phyloP scores from a whole-genome alignment of 495 filamentous ascomycete genomes.

The Tuber calosporum region DNA sequence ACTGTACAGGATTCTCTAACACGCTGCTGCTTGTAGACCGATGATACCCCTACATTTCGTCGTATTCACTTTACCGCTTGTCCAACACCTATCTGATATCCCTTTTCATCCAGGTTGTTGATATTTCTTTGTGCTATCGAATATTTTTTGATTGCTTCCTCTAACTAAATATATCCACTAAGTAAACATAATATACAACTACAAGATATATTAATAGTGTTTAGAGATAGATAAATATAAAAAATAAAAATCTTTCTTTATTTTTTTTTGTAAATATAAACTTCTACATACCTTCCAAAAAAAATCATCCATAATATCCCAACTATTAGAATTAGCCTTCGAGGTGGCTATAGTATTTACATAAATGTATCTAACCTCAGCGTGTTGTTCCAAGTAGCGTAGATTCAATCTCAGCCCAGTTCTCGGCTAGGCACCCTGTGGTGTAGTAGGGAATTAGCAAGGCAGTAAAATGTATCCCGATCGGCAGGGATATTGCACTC shows the following conservation, averaged over 20 bases:
- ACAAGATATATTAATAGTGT: neutral
- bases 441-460: neutral
- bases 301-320: conserved; percentile 20
- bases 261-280: neutral
- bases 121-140: neutral
- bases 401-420: neutral
- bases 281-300: conserved; percentile 8
- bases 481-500: conserved; percentile 12
- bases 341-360: conserved; percentile 8
- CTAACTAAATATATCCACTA: neutral
- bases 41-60: neutral
- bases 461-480: neutral
- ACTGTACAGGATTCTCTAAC: neutral
- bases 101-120: neutral
- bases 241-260: neutral
- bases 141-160: conserved; percentile 4
- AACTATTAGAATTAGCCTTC: conserved; percentile 12
- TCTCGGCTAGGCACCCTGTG: neutral
- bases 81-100: neutral
- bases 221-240: neutral
- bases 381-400: neutral
- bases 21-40: neutral
- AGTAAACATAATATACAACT: neutral
- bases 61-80: neutral
- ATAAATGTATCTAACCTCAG: neutral